phyloP scores from a whole-genome alignment of 495 filamentous ascomycete species.

The Daldinia concentrica region DNA sequence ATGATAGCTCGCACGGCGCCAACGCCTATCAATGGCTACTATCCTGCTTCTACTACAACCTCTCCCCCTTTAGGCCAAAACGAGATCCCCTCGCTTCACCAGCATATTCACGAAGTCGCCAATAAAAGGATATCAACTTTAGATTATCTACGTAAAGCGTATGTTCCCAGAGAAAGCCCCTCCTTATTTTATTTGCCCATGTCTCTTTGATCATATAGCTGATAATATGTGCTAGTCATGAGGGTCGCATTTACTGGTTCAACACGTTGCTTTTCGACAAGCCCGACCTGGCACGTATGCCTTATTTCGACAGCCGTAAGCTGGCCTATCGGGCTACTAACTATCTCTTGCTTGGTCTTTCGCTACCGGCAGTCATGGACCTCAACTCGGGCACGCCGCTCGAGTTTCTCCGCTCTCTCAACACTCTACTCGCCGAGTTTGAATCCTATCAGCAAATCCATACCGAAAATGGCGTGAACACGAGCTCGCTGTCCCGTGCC shows the following conservation, averaged over 20 bases:
- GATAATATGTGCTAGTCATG: conserved; percentile 68
- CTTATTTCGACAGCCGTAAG: conserved; percentile 84
- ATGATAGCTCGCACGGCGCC: conserved; percentile 55
- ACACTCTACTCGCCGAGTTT: conserved; percentile 88
- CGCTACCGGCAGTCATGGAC: conserved; percentile 87
- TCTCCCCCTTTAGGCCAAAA: conserved; percentile 48
- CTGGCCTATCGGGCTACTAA: conserved; percentile 88
- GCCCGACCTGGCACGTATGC: conserved; percentile 77
- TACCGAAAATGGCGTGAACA: conserved; percentile 74
- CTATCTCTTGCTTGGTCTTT: conserved; percentile 91
- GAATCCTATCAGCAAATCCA: conserved; percentile 90
- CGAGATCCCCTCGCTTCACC: conserved; percentile 63
- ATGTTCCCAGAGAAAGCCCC: conserved; percentile 47
- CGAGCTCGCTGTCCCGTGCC: conserved; percentile 76
- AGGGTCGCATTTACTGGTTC: conserved; percentile 96
- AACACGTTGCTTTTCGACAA: conserved; percentile 93
- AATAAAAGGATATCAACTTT: conserved; percentile 96
- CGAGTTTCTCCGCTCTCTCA: conserved; percentile 88
- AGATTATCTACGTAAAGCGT: conserved; percentile 93
- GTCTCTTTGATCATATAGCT: conserved; percentile 19
- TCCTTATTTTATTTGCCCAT: conserved; percentile 3
- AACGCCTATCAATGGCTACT: conserved; percentile 42
- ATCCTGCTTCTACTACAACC: conserved; percentile 44
- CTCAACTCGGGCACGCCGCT: conserved; percentile 76
- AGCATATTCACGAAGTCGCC: conserved; percentile 88